Percentiles rank a stretch among this genome's conserved stretches.
These are phyloP conservation scores for Symbiotaphrina buchneri DNA, from an alignment of 495 filamentous ascomycete genomes.

Conservation along the genomic window DNA sequence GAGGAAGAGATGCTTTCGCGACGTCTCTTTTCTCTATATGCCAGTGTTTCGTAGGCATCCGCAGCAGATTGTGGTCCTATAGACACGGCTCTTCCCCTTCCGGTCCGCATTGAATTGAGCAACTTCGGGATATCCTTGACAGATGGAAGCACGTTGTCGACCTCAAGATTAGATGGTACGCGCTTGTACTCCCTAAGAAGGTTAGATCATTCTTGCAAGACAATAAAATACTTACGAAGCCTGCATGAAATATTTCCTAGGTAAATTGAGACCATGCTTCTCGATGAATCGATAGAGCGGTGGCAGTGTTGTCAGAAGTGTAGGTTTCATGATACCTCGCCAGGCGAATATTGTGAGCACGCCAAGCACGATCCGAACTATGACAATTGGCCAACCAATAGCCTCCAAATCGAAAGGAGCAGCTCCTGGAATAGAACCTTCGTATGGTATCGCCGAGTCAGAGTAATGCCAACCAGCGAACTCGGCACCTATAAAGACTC, in stretches of 20 bases:
- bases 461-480: constrained; percentile 63
- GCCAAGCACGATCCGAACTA: constrained; percentile 48
- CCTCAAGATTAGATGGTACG: constrained; percentile 52
- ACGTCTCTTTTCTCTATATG: constrained; percentile 67
- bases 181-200: constrained; percentile 50
- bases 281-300: constrained; percentile 76
- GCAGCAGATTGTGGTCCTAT: constrained; percentile 88
- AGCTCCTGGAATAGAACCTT: constrained; percentile 32
- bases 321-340: constrained; percentile 72
- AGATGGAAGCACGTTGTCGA: constrained; percentile 71
- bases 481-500: constrained; percentile 64
- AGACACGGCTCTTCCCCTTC: constrained; percentile 59
- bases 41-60: constrained; percentile 86
- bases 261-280: constrained; percentile 49
- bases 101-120: constrained; percentile 58
- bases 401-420: constrained; percentile 39
- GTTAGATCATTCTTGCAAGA: background rate
- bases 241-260: constrained; percentile 71
- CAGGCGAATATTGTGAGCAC: constrained; percentile 70
- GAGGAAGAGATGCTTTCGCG: constrained; percentile 37
- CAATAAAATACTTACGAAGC: constrained; percentile 39
- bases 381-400: constrained; percentile 34
- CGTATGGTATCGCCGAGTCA: constrained; percentile 26
- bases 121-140: constrained; percentile 65
- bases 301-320: constrained; percentile 52